phyloP scores from a whole-genome alignment of 345 rosid genomes.

The Eucalyptus lansdowneana region DNA sequence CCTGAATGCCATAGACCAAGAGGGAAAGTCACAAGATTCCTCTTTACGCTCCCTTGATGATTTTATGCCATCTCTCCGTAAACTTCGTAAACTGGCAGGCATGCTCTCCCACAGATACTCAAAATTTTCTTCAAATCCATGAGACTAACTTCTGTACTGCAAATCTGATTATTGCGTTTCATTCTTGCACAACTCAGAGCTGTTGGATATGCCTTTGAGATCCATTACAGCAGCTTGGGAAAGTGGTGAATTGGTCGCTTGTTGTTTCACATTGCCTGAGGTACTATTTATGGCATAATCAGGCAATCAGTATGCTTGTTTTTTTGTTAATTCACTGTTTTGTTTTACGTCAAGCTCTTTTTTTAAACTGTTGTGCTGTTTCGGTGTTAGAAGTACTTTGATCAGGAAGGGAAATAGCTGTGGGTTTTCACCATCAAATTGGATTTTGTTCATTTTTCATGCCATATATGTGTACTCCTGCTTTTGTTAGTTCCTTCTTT shows the following conservation, averaged over 20 bases:
- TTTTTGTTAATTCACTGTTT: not conserved
- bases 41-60: conserved; percentile 27
- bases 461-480: not conserved
- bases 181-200: conserved; percentile 26
- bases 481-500: not conserved
- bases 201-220: conserved; percentile 83
- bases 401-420: not conserved
- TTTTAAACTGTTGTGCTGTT: not conserved
- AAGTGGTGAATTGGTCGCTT: conserved; percentile 61
- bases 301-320: not conserved
- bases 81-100: conserved; percentile 86
- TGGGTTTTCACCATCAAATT: not conserved
- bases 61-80: conserved; percentile 60
- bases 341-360: not conserved
- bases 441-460: not conserved
- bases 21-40: conserved; percentile 24
- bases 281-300: conserved; percentile 10
- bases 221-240: conserved; percentile 81
- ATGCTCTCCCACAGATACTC: conserved; percentile 6
- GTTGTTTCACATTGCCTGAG: conserved; percentile 68
- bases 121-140: not conserved
- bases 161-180: not conserved
- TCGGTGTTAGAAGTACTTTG: not conserved
- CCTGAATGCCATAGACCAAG: conserved; percentile 15
- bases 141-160: not conserved